These are phyloP conservation scores for Solanum neorickii DNA, from an alignment of 257 asterid species.

Conservation along the genomic window DNA sequence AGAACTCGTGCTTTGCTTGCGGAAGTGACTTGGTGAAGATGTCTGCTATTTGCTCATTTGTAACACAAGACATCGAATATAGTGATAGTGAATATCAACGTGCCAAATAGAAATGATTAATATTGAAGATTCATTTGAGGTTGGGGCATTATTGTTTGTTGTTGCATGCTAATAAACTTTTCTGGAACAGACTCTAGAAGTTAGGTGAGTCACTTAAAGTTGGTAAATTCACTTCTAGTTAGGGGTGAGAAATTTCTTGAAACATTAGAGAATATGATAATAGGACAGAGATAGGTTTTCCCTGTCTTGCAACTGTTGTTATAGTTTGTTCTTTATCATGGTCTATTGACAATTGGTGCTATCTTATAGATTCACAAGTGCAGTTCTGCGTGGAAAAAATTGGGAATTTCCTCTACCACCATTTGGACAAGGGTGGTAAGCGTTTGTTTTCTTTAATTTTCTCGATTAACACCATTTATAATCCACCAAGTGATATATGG, in stretches of 20 bases:
- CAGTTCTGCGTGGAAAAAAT: constrained; percentile 66
- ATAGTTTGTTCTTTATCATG: background rate
- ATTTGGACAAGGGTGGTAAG: constrained; percentile 92
- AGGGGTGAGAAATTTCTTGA: background rate
- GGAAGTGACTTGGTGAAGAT: too few species aligned
- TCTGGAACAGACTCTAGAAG: background rate
- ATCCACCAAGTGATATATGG: background rate
- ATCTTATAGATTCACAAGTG: constrained; percentile 68
- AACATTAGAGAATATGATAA: background rate
- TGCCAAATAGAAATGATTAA: background rate
- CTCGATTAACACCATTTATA: background rate
- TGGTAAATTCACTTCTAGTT: background rate
- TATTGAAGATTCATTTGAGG: background rate
- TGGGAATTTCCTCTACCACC: constrained; percentile 97
- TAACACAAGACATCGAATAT: too few species aligned
- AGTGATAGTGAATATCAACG: background rate
- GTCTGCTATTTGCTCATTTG: too few species aligned
- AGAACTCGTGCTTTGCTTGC: too few species aligned
- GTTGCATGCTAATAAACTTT: background rate
- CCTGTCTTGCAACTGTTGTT: background rate
- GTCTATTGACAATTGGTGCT: background rate
- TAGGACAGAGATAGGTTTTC: background rate
- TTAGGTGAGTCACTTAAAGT: background rate
- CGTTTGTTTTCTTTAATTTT: background rate
- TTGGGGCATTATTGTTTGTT: background rate